Evolutionary conservation across 2,329 filamentous ascomycete species (phyloP).

Genomic region (Alternaria ventricosa): DNA sequence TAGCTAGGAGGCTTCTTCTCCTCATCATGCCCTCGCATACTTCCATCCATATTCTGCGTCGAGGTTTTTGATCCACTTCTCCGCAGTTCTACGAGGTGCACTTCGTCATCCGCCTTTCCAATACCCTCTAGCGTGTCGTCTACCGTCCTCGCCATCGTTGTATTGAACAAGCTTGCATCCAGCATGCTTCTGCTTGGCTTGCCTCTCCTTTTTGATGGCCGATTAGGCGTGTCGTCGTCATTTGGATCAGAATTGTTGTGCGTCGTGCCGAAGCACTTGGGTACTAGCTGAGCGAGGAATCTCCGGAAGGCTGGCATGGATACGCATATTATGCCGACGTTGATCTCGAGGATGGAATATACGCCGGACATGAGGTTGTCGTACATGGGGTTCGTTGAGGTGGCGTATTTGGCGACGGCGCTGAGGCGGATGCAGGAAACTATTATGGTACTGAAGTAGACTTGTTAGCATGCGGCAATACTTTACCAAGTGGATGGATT

Average conservation of each 20-base stretch:
- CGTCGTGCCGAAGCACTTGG: slow-evolving; percentile 24
- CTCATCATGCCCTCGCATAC: background rate
- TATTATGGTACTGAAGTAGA: slow-evolving; percentile 32
- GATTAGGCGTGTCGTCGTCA: slow-evolving; percentile 4
- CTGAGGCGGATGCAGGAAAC: slow-evolving; percentile 51
- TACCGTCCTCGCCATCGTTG: background rate
- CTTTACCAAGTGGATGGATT: background rate
- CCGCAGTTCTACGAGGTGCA: background rate
- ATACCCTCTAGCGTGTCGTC: background rate
- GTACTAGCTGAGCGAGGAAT: slow-evolving; percentile 39
- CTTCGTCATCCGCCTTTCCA: background rate
- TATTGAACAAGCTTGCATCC: background rate
- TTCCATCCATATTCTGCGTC: background rate
- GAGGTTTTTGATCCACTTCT: background rate
- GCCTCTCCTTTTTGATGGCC: background rate
- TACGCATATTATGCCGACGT: slow-evolving; percentile 23
- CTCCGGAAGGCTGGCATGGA: slow-evolving; percentile 26
- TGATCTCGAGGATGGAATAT: slow-evolving; percentile 24
- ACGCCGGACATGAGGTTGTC: slow-evolving; percentile 31
- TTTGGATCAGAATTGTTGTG: slow-evolving; percentile 1
- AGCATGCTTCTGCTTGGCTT: background rate
- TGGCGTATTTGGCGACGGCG: slow-evolving; percentile 50
- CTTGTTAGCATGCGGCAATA: slow-evolving; percentile 5
- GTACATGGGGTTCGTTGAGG: slow-evolving; percentile 48
- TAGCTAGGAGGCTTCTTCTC: background rate